These are phyloP conservation scores for Jimgerdemannia flammicorona DNA, from an alignment of 192 early-diverging fungal species.

Conservation along the genomic window DNA sequence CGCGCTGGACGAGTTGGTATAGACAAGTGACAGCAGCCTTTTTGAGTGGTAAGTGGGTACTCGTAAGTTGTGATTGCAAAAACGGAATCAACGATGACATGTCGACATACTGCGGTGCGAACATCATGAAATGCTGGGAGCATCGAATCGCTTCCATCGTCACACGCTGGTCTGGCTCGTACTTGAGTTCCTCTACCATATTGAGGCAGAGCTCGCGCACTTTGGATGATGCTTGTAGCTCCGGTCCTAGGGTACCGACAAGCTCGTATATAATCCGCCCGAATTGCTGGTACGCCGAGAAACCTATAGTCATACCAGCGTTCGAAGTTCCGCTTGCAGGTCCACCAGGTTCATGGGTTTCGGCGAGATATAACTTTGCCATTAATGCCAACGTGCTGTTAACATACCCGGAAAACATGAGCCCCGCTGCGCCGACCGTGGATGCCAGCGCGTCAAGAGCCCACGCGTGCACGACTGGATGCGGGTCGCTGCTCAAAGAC, in stretches of 20 bases:
- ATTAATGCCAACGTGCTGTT: slow-evolving; percentile 81
- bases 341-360: slow-evolving; percentile 75
- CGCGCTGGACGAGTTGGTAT: slow-evolving; percentile 78
- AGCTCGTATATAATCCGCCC: slow-evolving; percentile 88
- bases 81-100: slow-evolving; percentile 65
- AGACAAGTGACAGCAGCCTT: slow-evolving; percentile 80
- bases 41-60: slow-evolving; percentile 55
- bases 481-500: slow-evolving; percentile 86
- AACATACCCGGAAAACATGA: slow-evolving; percentile 90
- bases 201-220: slow-evolving; percentile 78
- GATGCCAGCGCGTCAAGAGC: slow-evolving; percentile 81
- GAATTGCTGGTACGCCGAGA: slow-evolving; percentile 66
- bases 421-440: slow-evolving; percentile 82
- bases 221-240: slow-evolving; percentile 68
- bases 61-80: slow-evolving; percentile 67
- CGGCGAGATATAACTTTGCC: slow-evolving; percentile 86
- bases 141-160: slow-evolving; percentile 83
- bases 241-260: slow-evolving; percentile 89
- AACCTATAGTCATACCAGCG: slow-evolving; percentile 52
- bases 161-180: slow-evolving; percentile 71
- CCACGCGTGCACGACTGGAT: slow-evolving; percentile 94
- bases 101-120: slow-evolving; percentile 75
- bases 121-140: slow-evolving; percentile 85
- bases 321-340: slow-evolving; percentile 61
- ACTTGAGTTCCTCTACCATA: slow-evolving; percentile 74